Evolutionary conservation across 495 filamentous ascomycete genomes (phyloP).

Genomic region (Xylona heveae): DNA sequence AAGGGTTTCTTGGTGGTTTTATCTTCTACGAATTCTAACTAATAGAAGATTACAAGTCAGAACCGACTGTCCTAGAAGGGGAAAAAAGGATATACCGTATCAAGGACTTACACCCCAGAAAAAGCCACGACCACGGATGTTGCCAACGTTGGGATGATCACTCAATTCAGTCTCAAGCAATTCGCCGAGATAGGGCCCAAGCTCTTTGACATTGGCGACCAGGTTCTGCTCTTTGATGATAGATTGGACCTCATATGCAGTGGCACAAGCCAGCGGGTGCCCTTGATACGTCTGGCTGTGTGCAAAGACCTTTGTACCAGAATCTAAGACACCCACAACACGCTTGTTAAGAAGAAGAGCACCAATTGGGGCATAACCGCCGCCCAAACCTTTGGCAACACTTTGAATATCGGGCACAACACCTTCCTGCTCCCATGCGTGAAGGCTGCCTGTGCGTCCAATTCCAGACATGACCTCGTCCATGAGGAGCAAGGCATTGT

Average conservation of each 20-base stretch:
- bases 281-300: constrained; percentile 33
- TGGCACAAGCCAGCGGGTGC: constrained; percentile 33
- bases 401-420: constrained; percentile 45
- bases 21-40: constrained; percentile 38
- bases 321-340: constrained; percentile 4
- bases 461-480: constrained; percentile 67
- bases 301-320: constrained; percentile 1
- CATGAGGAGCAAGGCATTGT: constrained; percentile 46
- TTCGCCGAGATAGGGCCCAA: constrained; percentile 23
- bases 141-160: constrained; percentile 24
- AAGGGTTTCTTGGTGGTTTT: constrained; percentile 34
- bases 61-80: constrained; percentile 1
- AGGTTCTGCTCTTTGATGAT: constrained; percentile 25
- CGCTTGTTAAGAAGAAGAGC: constrained; percentile 3
- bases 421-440: constrained; percentile 45
- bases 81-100: neutral
- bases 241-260: constrained; percentile 31
- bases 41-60: neutral
- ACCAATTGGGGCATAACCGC: constrained; percentile 21
- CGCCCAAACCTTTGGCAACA: constrained; percentile 48
- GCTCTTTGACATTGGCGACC: constrained; percentile 23
- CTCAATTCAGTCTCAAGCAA: constrained; percentile 16
- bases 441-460: constrained; percentile 43
- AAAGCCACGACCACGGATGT: constrained; percentile 33
- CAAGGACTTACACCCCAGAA: constrained; percentile 29